phyloP scores from a whole-genome alignment of 1,284 basidiomycete genomes.

The Ceratobasidium sp. region DNA sequence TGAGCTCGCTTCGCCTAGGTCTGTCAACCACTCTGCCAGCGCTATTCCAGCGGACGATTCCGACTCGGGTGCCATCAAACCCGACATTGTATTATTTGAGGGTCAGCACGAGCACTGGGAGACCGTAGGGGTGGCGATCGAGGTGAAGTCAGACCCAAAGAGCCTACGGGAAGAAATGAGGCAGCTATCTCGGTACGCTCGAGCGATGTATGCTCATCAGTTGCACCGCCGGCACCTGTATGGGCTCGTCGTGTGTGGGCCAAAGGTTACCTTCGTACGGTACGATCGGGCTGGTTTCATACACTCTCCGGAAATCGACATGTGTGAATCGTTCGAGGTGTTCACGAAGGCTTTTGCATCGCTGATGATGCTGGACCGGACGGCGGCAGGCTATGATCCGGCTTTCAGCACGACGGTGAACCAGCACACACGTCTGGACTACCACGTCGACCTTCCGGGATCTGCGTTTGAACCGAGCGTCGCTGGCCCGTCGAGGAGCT shows the following conservation, averaged over 20 bases:
- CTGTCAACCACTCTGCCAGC: background rate
- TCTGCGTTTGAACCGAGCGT: background rate
- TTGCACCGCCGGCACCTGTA: conserved; percentile 27
- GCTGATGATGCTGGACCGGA: conserved; percentile 13
- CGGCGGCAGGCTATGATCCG: conserved; percentile 16
- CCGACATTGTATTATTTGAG: conserved; percentile 12
- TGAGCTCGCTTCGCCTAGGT: background rate
- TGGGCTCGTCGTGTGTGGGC: background rate
- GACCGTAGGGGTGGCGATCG: conserved; percentile 20
- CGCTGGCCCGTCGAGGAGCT: background rate
- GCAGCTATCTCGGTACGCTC: conserved; percentile 19
- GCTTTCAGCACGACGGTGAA: conserved; percentile 2
- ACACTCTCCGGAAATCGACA: conserved; percentile 10
- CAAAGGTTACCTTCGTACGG: conserved; percentile 16
- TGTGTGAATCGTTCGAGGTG: background rate
- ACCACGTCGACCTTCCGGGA: conserved; percentile 29
- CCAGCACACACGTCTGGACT: background rate
- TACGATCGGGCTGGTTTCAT: conserved; percentile 20
- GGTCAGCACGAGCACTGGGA: conserved; percentile 10
- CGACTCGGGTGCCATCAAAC: conserved; percentile 1
- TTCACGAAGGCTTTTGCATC: conserved; percentile 33
- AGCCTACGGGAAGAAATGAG: conserved; percentile 12
- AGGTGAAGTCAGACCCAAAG: background rate
- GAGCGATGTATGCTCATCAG: conserved; percentile 12
- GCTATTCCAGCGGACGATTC: background rate